A percentile compares a stretch with the other conserved stretches of the same genome.
Evolutionary conservation across 2,329 filamentous ascomycete species (phyloP).

Genomic region (Ophiostoma himal-ulmi): DNA sequence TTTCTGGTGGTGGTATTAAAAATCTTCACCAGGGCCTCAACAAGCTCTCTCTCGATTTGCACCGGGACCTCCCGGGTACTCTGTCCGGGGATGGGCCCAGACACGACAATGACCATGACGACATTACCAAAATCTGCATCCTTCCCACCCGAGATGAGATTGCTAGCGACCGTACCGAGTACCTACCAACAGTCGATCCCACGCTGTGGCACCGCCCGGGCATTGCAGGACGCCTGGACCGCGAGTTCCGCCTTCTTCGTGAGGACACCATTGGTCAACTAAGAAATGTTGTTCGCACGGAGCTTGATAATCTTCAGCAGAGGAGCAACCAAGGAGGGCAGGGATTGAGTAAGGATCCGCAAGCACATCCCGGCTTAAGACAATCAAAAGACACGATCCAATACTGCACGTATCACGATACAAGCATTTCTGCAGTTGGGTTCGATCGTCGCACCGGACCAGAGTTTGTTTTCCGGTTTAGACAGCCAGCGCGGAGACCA

Average conservation of each 20-base stretch:
- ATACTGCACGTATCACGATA: slow-evolving; percentile 36
- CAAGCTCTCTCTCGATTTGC: neutral
- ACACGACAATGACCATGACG: slow-evolving; percentile 43
- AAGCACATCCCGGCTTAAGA: neutral
- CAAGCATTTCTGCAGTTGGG: slow-evolving; percentile 30
- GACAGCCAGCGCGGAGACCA: slow-evolving; percentile 36
- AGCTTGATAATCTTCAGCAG: slow-evolving; percentile 34
- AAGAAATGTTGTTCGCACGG: slow-evolving; percentile 41
- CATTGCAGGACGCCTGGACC: slow-evolving; percentile 45
- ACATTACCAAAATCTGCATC: slow-evolving; percentile 40
- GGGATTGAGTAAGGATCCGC: neutral
- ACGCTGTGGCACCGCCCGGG: slow-evolving; percentile 38
- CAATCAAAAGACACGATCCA: slow-evolving; percentile 30
- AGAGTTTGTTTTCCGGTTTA: slow-evolving; percentile 41
- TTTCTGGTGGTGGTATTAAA: neutral
- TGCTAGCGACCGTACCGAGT: slow-evolving; percentile 34
- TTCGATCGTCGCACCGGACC: slow-evolving; percentile 40
- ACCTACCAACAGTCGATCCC: slow-evolving; percentile 38
- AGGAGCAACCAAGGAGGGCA: slow-evolving; percentile 2
- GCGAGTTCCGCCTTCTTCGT: slow-evolving; percentile 50
- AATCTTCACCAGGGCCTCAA: neutral
- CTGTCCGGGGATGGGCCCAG: slow-evolving; percentile 27
- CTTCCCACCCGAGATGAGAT: slow-evolving; percentile 43
- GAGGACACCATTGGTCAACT: slow-evolving; percentile 52
- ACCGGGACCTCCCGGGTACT: slow-evolving; percentile 18